These are phyloP conservation scores for Pichia kudriavzevii DNA, from an alignment of 1,139 yeast genomes.

Conservation along the genomic window DNA sequence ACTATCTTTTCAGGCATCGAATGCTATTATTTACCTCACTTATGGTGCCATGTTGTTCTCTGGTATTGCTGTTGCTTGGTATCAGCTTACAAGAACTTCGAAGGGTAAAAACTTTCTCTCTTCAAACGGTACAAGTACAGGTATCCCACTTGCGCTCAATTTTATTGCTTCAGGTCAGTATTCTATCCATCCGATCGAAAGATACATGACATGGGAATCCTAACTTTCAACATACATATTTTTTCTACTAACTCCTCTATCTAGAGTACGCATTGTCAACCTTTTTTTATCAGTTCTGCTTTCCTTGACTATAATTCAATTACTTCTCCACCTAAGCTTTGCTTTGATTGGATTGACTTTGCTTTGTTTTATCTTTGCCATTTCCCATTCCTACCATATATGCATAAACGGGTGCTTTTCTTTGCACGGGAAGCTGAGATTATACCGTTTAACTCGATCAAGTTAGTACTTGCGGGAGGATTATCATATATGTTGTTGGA, in stretches of 20 bases:
- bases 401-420: slow-evolving; percentile 44
- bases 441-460: slow-evolving; percentile 83
- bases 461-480: slow-evolving; percentile 86
- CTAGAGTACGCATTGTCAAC: no score
- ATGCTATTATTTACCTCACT: slow-evolving; percentile 72
- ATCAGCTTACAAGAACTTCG: slow-evolving; percentile 28
- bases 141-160: slow-evolving; percentile 74
- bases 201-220: no score
- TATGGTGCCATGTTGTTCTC: slow-evolving; percentile 59
- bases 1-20: slow-evolving; percentile 46
- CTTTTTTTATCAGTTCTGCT: not conserved
- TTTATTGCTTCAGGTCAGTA: slow-evolving; percentile 85
- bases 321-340: no score
- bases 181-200: slow-evolving; percentile 8
- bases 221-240: no score
- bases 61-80: slow-evolving; percentile 52
- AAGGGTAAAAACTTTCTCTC: slow-evolving; percentile 49
- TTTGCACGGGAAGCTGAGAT: no score
- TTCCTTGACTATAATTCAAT: slow-evolving; percentile 1
- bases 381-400: slow-evolving; percentile 22
- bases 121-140: slow-evolving; percentile 74
- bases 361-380: no score
- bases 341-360: no score
- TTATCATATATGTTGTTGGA: slow-evolving; percentile 32
- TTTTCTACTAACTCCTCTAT: slow-evolving; percentile 2